phyloP scores from a whole-genome alignment of 2,329 filamentous ascomycete species.

The Clonostachys solani region DNA sequence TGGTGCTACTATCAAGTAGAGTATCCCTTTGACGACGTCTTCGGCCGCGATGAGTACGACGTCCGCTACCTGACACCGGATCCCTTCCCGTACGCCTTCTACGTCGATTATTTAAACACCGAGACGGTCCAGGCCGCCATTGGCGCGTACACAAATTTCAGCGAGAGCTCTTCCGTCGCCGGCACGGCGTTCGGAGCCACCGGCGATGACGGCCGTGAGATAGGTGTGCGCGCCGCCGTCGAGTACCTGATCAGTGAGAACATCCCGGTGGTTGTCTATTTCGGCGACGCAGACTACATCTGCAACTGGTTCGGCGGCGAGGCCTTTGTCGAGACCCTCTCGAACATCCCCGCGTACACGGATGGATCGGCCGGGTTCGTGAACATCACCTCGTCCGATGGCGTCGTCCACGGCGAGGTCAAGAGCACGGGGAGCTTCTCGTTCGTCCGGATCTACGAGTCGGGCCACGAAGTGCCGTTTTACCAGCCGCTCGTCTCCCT shows the following conservation, averaged over 20 bases:
- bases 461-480: conserved; percentile 7
- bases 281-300: conserved; percentile 84
- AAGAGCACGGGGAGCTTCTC: conserved; percentile 4
- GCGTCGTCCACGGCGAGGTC: conserved; percentile 5
- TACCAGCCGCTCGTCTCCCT: conserved; percentile 6
- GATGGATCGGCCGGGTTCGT: conserved; percentile 68
- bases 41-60: conserved; percentile 92
- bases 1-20: too few species aligned
- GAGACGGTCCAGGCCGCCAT: conserved; percentile 78
- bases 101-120: conserved; percentile 76
- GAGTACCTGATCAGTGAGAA: conserved; percentile 62
- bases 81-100: conserved; percentile 5
- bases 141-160: conserved; percentile 93
- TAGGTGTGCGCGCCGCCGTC: too few species aligned
- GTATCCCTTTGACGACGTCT: conserved; percentile 61
- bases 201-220: conserved; percentile 58
- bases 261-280: conserved; percentile 94
- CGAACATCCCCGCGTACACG: conserved; percentile 77
- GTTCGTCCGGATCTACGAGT: conserved; percentile 7
- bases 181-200: conserved; percentile 29
- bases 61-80: conserved; percentile 74
- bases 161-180: conserved; percentile 46
- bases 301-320: conserved; percentile 99
- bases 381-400: conserved; percentile 10
- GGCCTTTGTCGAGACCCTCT: conserved; percentile 86